Conservation (phyloP, 495 filamentous ascomycete genomes). For the Penicillium daleae region DNA sequence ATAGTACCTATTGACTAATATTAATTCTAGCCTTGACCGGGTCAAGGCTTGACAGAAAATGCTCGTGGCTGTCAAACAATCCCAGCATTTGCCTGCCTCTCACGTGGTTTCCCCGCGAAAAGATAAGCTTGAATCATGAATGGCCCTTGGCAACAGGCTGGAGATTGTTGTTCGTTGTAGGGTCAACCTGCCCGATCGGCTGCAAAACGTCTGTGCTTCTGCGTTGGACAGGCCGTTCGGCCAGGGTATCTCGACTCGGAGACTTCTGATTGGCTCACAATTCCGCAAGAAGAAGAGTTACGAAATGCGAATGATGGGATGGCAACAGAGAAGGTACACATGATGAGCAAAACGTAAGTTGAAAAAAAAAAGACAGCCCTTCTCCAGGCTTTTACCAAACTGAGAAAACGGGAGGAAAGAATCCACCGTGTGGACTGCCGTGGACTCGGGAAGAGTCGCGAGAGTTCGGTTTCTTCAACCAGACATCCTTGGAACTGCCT, state of each 20-base stretch:
- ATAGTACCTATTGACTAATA: neutral
- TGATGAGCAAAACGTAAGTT: constrained; percentile 1
- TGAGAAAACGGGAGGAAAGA: constrained; percentile 18
- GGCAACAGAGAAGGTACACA: neutral
- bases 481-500: constrained; percentile 21
- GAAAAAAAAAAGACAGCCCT: neutral
- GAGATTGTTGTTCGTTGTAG: neutral
- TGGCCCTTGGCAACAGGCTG: neutral
- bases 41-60: neutral
- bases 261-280: constrained; percentile 22
- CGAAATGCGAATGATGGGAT: constrained; percentile 27
- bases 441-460: constrained; percentile 24
- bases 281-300: constrained; percentile 19
- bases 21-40: neutral
- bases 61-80: neutral
- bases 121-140: constrained; percentile 18
- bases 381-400: constrained; percentile 31
- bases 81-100: neutral
- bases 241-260: neutral
- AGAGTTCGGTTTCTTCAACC: constrained; percentile 6
- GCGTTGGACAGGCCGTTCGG: neutral
- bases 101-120: constrained; percentile 23
- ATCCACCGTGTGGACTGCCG: constrained; percentile 11
- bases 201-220: neutral
- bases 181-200: constrained; percentile 25